Evolutionary conservation across 2,329 filamentous ascomycete species (phyloP), one percentile per base, ranked within the genome.

Genomic region (Aureobasidium zeae): DNA sequence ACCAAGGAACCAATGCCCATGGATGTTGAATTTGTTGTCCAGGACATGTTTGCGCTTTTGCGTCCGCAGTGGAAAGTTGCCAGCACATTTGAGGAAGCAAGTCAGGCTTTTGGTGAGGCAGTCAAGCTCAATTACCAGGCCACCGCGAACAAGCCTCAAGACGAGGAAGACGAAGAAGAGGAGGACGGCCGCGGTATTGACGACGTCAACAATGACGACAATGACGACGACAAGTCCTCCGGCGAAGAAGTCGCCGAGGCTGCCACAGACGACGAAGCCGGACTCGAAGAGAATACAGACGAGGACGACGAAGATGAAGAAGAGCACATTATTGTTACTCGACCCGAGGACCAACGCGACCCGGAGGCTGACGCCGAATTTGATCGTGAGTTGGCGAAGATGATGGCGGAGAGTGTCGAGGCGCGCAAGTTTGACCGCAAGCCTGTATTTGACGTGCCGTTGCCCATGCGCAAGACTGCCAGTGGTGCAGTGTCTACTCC

Each of bases 401-500:
- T 98, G 77, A 96, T 98, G 89, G 77, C 88, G 38, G 91, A 98
- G 63, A 95, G 89, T 66, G 69, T 94, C 55, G 91, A 98, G 53
- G 93, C 89, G 4, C 79, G 91, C 54, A 95, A 94, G 56, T 94
- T 94, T 53, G 91, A 98, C 58, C 84, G 91, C 49, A 95, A 94
- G 65, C 79, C 85, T 20, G 74, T 91, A 39, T 95, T 98, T 57
- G 93, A 98, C 60, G 86, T 96, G n/a, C 87, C 93, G 1, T 68
- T 98, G n/a, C 91, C 91, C 0, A 88, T 98, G 66, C 83, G 86
- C 43, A 43, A 43, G 30, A 43, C 39, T 15, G 30, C 39, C 6
- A 43, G 29, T 34, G n/a, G n/a, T n/a, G 28, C 37, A 19, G 53
- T 55, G 22, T 57, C 64, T 16, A 52, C 59, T 13, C 59, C 61